A percentile compares a stretch with the other conserved stretches of the same genome.
phyloP scores from a whole-genome alignment of 129 eudicot genomes.

The carrot (Daucus carota) region DNA sequence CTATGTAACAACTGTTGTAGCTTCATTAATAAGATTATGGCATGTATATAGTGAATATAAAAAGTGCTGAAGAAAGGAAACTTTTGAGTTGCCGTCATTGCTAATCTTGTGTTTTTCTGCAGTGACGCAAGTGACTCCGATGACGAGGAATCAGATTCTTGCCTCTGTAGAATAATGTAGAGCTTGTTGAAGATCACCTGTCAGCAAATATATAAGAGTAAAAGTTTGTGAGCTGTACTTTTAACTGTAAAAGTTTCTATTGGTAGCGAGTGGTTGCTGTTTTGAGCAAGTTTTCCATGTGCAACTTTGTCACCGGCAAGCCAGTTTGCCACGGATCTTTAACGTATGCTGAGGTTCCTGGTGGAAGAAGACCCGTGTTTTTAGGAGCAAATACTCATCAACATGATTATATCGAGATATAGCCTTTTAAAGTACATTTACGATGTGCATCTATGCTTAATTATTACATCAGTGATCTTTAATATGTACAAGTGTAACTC shows the following conservation, averaged over 20 bases:
- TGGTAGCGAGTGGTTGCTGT: not conserved
- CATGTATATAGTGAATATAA: not conserved
- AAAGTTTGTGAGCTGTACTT: not conserved
- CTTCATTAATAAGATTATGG: not conserved
- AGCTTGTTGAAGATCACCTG: conserved; percentile 7
- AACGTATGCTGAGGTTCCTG: not conserved
- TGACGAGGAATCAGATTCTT: conserved; percentile 40
- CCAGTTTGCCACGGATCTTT: not conserved
- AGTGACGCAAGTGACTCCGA: conserved; percentile 34
- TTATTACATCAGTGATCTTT: not conserved
- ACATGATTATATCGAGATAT: not conserved
- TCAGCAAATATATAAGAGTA: not conserved
- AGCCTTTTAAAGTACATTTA: not conserved
- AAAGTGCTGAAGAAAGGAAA: not conserved
- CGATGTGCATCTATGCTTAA: not conserved
- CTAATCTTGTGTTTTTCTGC: conserved; percentile 9
- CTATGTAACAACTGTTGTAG: not conserved
- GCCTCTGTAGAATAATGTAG: conserved; percentile 47
- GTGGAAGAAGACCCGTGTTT: not conserved
- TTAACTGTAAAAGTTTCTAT: not conserved
- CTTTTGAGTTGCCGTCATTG: not conserved
- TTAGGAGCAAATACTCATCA: not conserved
- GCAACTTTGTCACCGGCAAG: not conserved
- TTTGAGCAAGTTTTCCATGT: not conserved
- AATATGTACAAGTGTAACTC: not conserved